Evolutionary conservation across 306 rosid species (phyloP).

Genomic region (Myrica gale): DNA sequence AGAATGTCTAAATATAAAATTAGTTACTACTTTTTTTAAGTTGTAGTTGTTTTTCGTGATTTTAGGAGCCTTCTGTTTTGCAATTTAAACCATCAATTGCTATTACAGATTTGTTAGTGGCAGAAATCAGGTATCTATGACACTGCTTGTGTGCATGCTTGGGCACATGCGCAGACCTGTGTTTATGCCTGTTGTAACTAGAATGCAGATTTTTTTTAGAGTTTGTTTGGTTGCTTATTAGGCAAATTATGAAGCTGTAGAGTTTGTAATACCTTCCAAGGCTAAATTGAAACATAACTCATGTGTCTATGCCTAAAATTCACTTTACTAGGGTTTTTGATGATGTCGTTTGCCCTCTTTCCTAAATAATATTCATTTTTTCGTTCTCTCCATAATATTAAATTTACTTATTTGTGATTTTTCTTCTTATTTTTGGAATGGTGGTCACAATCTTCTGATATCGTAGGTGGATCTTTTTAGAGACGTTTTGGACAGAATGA

Average conservation of each 20-base stretch:
- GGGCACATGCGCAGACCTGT: too few species aligned
- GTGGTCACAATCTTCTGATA: constrained; percentile 49
- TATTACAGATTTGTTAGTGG: not conserved
- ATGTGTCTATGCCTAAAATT: not conserved
- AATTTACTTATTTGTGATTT: constrained; percentile 27
- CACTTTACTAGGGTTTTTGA: not conserved
- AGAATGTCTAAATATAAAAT: not conserved
- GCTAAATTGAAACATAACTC: not conserved
- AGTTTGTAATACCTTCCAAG: not conserved
- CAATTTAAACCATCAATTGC: not conserved
- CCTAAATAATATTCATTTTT: not conserved
- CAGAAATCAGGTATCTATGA: not conserved
- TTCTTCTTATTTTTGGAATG: constrained; percentile 41
- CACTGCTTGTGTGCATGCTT: not conserved
- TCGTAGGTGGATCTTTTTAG: constrained; percentile 38
- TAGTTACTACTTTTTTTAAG: not conserved
- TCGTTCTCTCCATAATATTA: constrained; percentile 22
- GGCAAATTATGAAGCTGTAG: not conserved
- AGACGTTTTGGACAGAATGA: constrained; percentile 45
- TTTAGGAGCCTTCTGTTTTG: not conserved
- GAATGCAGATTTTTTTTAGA: not conserved
- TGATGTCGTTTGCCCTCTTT: not conserved
- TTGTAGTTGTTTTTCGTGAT: not conserved
- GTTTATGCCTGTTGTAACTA: not conserved
- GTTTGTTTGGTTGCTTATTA: too few species aligned